Base-by-base conservation (phyloP, 1,284 basidiomycete species). In the Mycena citricolor region DNA sequence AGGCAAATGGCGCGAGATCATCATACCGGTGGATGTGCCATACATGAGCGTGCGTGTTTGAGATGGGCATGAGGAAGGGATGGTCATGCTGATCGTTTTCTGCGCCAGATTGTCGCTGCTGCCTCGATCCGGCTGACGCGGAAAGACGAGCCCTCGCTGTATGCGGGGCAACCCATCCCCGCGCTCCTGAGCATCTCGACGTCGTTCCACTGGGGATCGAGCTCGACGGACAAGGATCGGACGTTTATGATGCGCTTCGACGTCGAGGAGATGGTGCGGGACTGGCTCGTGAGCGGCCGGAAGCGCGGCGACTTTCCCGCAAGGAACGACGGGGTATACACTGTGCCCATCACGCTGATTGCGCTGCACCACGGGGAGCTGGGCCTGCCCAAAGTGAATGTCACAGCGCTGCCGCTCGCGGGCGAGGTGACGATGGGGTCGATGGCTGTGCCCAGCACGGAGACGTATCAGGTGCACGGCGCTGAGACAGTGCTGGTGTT, bases 1-100 rank as follows among this genome's bases (percentile, higher is more conserved):
- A 47, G 70, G 69, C 5, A 59, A 64, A 19, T 91, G 88, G 86
- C 72, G 78, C 37, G 76, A 83, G 51, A 77, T 92, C 29, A 73
- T 69, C 36, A 87, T 92, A 33, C 89, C 89, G 11, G 83, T 93
- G 3, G 90, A 92, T 57, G 71, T 93, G 32, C 90, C 90, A 2
- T 74, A 76, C 42, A 83, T 90, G 72, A 80, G 83, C 58, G 89
- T 88, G 47, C 64, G 82, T 68, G 13, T 28, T 24, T 29, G 26
- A 49, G 7, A 28, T 34, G 19, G 36, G 34, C 24, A 39, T 17
- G 28, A 43, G 36, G 7, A 17, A 17, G 23, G 32, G 17, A 25
- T 41, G 23, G 10, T 39, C 30, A 32, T 21, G 14, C 17, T 51
- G 10, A 40, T 35, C 14, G 17, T 41, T 26, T 35, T 19, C 21